Evolutionary conservation across 352 stramenopile species (phyloP).

Genomic region (Phytophthora pinifolia): DNA sequence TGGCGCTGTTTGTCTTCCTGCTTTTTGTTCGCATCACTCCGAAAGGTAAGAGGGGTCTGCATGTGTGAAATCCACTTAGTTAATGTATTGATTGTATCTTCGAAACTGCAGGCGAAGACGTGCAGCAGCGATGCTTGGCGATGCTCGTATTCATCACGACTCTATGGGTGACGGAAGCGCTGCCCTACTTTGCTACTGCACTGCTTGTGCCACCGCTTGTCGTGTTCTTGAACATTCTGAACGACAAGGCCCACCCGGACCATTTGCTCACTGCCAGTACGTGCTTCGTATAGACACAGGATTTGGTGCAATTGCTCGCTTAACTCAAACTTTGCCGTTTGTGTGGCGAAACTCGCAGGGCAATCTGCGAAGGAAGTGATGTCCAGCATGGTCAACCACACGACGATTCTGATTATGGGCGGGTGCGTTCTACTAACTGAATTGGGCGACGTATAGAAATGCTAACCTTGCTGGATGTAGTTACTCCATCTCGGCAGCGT

Average conservation of each 20-base stretch:
- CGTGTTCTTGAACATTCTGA: conserved; percentile 88
- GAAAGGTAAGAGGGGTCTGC: conserved; percentile 39
- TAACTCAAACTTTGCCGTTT: neutral
- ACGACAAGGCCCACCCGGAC: conserved; percentile 78
- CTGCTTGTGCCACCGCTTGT: conserved; percentile 88
- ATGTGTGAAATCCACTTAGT: neutral
- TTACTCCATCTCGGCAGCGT: conserved; percentile 89
- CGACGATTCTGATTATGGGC: conserved; percentile 93
- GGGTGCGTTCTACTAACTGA: conserved; percentile 42
- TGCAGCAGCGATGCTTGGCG: conserved; percentile 83
- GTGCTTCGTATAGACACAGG: conserved; percentile 9
- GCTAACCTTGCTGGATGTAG: conserved; percentile 22
- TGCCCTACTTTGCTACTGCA: conserved; percentile 92
- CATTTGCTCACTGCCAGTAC: conserved; percentile 73
- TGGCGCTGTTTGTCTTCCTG: conserved; percentile 74
- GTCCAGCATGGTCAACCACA: conserved; percentile 91
- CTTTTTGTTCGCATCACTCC: conserved; percentile 75
- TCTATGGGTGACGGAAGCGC: conserved; percentile 90
- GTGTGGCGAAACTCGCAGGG: conserved; percentile 33
- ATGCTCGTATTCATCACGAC: conserved; percentile 91
- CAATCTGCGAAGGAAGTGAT: conserved; percentile 88
- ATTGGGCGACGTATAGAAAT: neutral
- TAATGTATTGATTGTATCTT: neutral
- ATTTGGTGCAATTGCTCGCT: neutral
- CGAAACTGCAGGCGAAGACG: conserved; percentile 50